These are phyloP conservation scores for Xerocomellus intermedius DNA, from an alignment of 768 basidiomycete genomes.

Conservation along the genomic window DNA sequence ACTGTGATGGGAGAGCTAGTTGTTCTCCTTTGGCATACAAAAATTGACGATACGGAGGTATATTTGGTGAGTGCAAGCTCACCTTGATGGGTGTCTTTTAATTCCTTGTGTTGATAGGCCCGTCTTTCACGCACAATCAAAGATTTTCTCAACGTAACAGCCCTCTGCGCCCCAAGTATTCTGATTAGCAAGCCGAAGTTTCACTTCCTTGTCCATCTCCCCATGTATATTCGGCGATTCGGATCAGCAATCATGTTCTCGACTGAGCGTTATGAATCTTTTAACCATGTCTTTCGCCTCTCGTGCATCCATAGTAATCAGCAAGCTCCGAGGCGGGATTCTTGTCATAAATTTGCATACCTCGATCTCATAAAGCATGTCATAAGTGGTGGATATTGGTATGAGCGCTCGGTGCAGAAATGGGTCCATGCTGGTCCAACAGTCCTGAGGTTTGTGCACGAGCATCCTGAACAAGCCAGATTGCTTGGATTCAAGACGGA, in stretches of 20 bases:
- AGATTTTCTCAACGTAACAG: background rate
- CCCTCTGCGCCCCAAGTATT: background rate
- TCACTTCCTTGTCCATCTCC: background rate
- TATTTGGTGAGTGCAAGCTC: background rate
- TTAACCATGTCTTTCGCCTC: background rate
- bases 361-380: background rate
- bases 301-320: background rate
- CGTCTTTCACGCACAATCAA: background rate
- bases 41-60: background rate
- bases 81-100: background rate
- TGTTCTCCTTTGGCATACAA: constrained; percentile 40
- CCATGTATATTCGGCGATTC: background rate
- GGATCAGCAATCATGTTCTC: background rate
- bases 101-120: too few relatives aligned
- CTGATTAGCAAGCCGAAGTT: background rate
- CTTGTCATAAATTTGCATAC: background rate
- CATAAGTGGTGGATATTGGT: background rate
- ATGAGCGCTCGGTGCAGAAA: too few relatives aligned
- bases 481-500: too few relatives aligned
- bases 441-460: too few relatives aligned
- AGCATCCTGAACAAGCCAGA: too few relatives aligned
- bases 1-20: constrained; percentile 37
- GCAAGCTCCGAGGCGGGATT: background rate
- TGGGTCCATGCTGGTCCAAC: too few relatives aligned
- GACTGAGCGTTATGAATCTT: background rate